Base-by-base conservation (phyloP, 2,329 filamentous ascomycete species). In the Aspergillus brasiliensis region DNA sequence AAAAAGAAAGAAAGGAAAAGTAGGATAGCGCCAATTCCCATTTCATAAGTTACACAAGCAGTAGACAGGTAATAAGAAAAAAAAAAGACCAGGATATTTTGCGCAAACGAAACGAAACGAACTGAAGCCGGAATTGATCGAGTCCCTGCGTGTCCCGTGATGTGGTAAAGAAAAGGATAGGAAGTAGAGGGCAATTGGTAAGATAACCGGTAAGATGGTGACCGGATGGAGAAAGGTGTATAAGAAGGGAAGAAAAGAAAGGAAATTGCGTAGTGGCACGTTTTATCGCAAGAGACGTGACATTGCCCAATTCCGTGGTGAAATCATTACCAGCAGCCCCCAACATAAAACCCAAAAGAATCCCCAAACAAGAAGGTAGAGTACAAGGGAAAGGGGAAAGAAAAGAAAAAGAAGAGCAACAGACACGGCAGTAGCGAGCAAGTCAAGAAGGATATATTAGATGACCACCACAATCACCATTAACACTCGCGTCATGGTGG, bases 401-500 rank as follows among this genome's bases (percentile, higher is more conserved):
- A 23, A n/a, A n/a, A n/a, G n/a, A n/a, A n/a, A n/a, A n/a, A n/a
- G n/a, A 13, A 44, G 25, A 28, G 46, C 15, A n/a, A 48, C 13
- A 34, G 31, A 0, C 5, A 34, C 13, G 31, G 31, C 11, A 34
- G 31, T 10, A 15, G 31, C 2, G 11, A 34, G 13, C 10, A 34
- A 34, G 10, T 49, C 25, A 19, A 27, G n/a, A 23, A 48, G 21
- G 31, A 34, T 34, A 34, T 34, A 48, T 48, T 25, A 25, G 13
- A 3, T 28, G 10, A 28, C n/a, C 25, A 17, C 17, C 34, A n/a
- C 15, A 19, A 3, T 28, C 6, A 28, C 8, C 2, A 11, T 6
- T 34, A 13, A 23, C 13, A n/a, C n/a, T 17, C 28, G n/a, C 17
- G 13, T 62, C 56, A 63, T 11, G 42, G 49, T 15, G 58, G 44